phyloP scores from a whole-genome alignment of 495 filamentous ascomycete genomes.

The Annulohypoxylon maeteangense region DNA sequence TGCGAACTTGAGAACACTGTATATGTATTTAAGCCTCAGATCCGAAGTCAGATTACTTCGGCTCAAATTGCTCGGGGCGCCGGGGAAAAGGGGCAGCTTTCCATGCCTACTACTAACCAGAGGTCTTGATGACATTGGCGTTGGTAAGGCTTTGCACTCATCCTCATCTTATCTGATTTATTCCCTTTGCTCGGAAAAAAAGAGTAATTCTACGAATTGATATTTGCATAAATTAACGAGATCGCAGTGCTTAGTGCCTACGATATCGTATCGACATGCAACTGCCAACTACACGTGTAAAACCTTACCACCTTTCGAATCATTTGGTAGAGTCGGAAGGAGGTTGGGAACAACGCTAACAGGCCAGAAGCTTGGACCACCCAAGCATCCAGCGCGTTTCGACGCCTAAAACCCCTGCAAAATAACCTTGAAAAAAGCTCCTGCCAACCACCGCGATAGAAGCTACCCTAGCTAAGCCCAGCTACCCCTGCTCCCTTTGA shows the following conservation, averaged over 20 bases:
- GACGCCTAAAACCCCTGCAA: conserved; percentile 14
- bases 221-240: not conserved
- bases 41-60: not conserved
- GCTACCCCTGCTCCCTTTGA: not conserved
- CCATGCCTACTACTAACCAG: not conserved
- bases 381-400: not conserved
- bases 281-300: not conserved
- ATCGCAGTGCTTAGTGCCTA: not conserved
- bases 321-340: conserved; percentile 3
- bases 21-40: not conserved
- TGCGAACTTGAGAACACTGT: not conserved
- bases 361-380: conserved; percentile 13
- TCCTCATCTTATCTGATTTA: not conserved
- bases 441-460: conserved; percentile 32
- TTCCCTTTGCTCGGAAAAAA: not conserved
- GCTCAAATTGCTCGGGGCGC: not conserved
- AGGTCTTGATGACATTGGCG: not conserved
- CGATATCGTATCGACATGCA: too few relatives aligned
- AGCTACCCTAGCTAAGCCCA: conserved; percentile 2
- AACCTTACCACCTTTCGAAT: not conserved
- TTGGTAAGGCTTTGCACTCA: not conserved
- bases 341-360: conserved; percentile 29
- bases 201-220: not conserved
- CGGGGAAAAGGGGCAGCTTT: not conserved
- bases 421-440: conserved; percentile 14